Evolutionary conservation across 169 alveolate species (phyloP), one percentile per base, ranked within the genome.

Genomic region (Eimeria maxima): DNA sequence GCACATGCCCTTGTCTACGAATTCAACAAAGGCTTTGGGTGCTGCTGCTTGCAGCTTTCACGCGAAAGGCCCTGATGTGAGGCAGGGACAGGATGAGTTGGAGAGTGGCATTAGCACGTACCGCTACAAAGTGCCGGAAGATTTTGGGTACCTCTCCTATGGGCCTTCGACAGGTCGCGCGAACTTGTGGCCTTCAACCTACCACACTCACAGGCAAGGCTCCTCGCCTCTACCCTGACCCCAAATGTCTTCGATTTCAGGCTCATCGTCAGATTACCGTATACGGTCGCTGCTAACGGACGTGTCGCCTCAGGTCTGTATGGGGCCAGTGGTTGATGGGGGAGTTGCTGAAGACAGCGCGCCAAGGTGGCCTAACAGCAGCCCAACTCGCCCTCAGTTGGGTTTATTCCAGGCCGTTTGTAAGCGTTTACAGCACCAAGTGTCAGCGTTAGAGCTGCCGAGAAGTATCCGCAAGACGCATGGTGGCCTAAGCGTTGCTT

Each of bases 321-420:
- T 98, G 99, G 99, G 97, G 97, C 45, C 99, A 98, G 87, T 98
- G 98, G 96, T 97, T 97, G 27, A 97, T 98, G 45, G 98, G 97
- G 29, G 98, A 98, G 91, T 96, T 97, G 73, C 60, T 98, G 86
- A 98, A 98, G 93, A 81, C 97, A 47, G 99, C 98, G 20, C 95
- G 99, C 73, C 96, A 97, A 4, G 97, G 95, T 91, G 99, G 98
- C 20, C 94, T 97, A 94, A 95, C 99, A 27, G 90, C 97, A 53
- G 50, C 98, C 42, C 99, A 98, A 73, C 92, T 98, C 57, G 97
- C 98, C 45, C 95, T 97, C 76, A 65, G 97, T 71, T 98, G 98
- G 97, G 97, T 89, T 47, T 94, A 96, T 76, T 94, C 98, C 55
- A 95, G 99, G 57, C 99, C 98, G 0, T 98, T 98, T 86, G 98